Base-by-base conservation (phyloP, 1,284 basidiomycete genomes). In the Anthracocystis setariae region DNA sequence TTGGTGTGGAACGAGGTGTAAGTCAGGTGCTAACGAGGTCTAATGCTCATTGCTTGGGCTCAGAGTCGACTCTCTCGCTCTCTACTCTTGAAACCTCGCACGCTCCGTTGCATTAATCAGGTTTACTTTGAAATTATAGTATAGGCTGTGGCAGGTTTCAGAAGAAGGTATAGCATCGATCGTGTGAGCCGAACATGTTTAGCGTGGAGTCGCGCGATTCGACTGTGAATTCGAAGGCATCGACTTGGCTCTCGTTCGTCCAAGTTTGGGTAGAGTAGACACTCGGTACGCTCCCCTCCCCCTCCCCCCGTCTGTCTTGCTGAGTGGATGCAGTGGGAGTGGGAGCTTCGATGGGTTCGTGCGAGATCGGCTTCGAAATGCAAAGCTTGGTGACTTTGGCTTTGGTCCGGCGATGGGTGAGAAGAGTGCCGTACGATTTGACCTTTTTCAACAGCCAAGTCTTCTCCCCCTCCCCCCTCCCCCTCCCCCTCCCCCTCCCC, bases 91-190 rank as follows among this genome's bases (percentile, higher is more conserved):
- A n/a, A n/a, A n/a, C n/a, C n/a, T n/a, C n/a, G n/a, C n/a, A n/a
- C n/a, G n/a, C n/a, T n/a, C n/a, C n/a, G n/a, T n/a, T n/a, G n/a
- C n/a, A n/a, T n/a, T n/a, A n/a, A n/a, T n/a, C n/a, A n/a, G n/a
- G n/a, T n/a, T n/a, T n/a, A n/a, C n/a, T n/a, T n/a, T n/a, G n/a
- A n/a, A n/a, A n/a, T n/a, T n/a, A n/a, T n/a, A n/a, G n/a, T n/a
- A n/a, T n/a, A n/a, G n/a, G n/a, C n/a, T n/a, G n/a, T n/a, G n/a
- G n/a, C n/a, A n/a, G n/a, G n/a, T n/a, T n/a, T n/a, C n/a, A 62
- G 44, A 62, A 62, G 60, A 50, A 62, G 33, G 53, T 43, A 38
- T 62, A 62, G 33, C 48, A 46, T 32, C 60, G 46, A 37, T 56
- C 47, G 42, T 46, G 46, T 2, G 52, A 51, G 5, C 46, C 32